phyloP scores from a whole-genome alignment of 2,329 filamentous ascomycete genomes.

The Phialophora macrospora region DNA sequence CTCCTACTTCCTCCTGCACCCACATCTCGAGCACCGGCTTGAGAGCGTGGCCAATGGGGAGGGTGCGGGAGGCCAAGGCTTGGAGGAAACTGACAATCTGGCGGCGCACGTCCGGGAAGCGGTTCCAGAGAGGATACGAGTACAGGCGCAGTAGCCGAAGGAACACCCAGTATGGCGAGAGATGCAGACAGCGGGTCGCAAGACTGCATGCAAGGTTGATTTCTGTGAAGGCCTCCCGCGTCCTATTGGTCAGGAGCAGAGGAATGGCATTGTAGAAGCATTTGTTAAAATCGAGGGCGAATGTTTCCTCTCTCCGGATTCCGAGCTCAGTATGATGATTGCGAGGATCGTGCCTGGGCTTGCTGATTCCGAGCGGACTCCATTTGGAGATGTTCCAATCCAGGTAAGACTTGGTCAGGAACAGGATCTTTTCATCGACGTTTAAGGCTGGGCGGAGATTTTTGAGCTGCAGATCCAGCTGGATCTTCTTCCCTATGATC shows the following conservation, averaged over 20 bases:
- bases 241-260: constrained; percentile 13
- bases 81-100: constrained; percentile 19
- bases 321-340: too few species aligned
- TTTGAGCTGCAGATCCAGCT: constrained; percentile 15
- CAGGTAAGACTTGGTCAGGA: constrained; percentile 21
- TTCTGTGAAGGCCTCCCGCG: constrained; percentile 15
- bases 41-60: constrained; percentile 10
- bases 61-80: constrained; percentile 17
- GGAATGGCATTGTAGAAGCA: constrained; percentile 25
- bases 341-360: background rate
- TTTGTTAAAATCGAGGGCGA: constrained; percentile 18
- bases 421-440: constrained; percentile 14
- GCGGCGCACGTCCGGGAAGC: constrained; percentile 18
- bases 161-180: constrained; percentile 20
- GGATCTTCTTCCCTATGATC: constrained; percentile 18
- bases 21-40: constrained; percentile 14
- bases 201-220: constrained; percentile 21
- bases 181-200: constrained; percentile 16
- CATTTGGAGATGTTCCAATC: constrained; percentile 21
- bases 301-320: background rate
- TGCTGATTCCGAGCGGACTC: constrained; percentile 15
- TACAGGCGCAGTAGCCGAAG: constrained; percentile 19
- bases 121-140: constrained; percentile 21
- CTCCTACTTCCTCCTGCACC: constrained; percentile 9
- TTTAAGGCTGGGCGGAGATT: constrained; percentile 3